phyloP scores from a whole-genome alignment of 768 basidiomycete species.

The Lyophyllum decastes region DNA sequence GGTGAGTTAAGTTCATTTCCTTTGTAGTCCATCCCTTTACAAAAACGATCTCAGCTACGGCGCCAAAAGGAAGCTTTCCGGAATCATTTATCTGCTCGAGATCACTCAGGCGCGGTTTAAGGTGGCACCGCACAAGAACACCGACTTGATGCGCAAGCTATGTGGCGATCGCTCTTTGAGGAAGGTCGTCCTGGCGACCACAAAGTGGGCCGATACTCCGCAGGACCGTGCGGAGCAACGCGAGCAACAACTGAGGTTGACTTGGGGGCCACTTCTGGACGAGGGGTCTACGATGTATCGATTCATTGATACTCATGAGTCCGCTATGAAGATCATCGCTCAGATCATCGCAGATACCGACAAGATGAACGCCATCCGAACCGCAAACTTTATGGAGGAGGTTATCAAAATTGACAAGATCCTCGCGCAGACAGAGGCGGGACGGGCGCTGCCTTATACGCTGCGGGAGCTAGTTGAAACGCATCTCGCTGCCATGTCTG shows the following conservation, averaged over 20 bases:
- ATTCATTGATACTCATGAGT: no score
- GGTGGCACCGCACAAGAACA: conserved; percentile 18
- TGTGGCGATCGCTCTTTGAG: conserved; percentile 12
- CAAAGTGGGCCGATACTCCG: conserved; percentile 14
- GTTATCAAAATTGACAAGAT: conserved; percentile 20
- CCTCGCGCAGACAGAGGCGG: conserved; percentile 25
- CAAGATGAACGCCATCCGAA: not conserved
- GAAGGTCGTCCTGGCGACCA: conserved; percentile 18
- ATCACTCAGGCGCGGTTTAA: conserved; percentile 21
- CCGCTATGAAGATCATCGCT: no score
- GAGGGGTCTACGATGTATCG: no score
- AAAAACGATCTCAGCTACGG: conserved; percentile 2
- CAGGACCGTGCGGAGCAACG: conserved; percentile 2
- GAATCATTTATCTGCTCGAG: conserved; percentile 18
- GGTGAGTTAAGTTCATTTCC: not conserved
- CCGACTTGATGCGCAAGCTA: conserved; percentile 18
- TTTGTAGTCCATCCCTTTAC: not conserved
- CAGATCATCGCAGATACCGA: no score
- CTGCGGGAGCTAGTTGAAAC: conserved; percentile 13
- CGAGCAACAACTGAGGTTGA: conserved; percentile 3
- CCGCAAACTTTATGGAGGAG: conserved; percentile 18
- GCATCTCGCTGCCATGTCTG: not conserved
- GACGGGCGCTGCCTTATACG: conserved; percentile 14
- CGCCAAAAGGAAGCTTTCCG: conserved; percentile 13
- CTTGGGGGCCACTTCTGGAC: no score